Evolutionary conservation across 768 basidiomycete genomes (phyloP).

Genomic region (Phlegmacium glaucopus): DNA sequence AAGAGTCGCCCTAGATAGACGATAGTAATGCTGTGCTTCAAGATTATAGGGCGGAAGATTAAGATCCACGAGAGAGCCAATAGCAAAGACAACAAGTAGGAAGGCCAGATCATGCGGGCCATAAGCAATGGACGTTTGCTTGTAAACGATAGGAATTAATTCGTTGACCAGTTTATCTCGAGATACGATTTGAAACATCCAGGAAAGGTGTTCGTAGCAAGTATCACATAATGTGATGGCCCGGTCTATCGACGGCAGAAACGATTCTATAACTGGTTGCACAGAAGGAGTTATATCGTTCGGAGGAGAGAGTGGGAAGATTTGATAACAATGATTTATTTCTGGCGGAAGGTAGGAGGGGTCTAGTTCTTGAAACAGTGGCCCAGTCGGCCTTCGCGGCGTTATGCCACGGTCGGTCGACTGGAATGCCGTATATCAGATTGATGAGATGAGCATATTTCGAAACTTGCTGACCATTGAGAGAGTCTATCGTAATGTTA

Average conservation of each 20-base stretch:
- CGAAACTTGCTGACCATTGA: conserved; percentile 30
- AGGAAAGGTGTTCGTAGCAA: conserved; percentile 45
- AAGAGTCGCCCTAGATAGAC: conserved; percentile 43
- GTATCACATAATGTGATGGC: conserved; percentile 42
- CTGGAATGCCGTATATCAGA: background rate
- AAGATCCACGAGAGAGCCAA: conserved; percentile 48
- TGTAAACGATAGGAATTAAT: conserved; percentile 46
- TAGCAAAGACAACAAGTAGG: conserved; percentile 42
- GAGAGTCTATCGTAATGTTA: conserved; percentile 30
- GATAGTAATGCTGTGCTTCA: conserved; percentile 52
- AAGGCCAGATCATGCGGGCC: conserved; percentile 50
- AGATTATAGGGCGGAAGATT: conserved; percentile 41
- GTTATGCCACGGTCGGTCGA: conserved; percentile 2
- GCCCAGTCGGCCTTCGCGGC: conserved; percentile 2
- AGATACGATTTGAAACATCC: conserved; percentile 49
- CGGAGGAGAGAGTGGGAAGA: conserved; percentile 43
- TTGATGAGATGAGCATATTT: background rate
- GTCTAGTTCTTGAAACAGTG: conserved; percentile 35
- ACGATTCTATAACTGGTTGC: conserved; percentile 39
- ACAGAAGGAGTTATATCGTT: conserved; percentile 31
- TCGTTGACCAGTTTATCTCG: conserved; percentile 41
- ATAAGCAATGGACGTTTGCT: conserved; percentile 30
- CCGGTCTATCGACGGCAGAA: conserved; percentile 40
- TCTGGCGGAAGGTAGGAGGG: conserved; percentile 42
- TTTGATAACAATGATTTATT: conserved; percentile 38